Conservation (phyloP, 768 basidiomycete genomes). For the Hericium alpestre region DNA sequence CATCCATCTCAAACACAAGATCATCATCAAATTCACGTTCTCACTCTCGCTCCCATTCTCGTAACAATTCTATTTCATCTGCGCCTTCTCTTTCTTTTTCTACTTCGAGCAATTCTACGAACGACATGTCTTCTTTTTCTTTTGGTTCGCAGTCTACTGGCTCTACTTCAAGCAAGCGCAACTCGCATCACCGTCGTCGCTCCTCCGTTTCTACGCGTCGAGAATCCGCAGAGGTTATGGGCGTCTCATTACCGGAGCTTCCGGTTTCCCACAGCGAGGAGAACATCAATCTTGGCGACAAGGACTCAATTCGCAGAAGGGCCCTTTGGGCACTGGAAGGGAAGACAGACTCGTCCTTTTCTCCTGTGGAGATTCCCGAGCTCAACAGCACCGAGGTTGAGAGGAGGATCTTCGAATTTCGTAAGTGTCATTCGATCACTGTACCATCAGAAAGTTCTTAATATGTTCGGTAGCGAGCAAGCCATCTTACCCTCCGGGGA, state of each 20-base stretch:
- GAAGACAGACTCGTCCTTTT: constrained; percentile 56
- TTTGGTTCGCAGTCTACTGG: constrained; percentile 27
- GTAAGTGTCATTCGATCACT: constrained; percentile 33
- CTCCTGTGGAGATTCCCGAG: constrained; percentile 79
- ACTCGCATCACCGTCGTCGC: constrained; percentile 75
- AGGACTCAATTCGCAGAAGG: constrained; percentile 69
- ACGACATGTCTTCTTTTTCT: constrained; percentile 18
- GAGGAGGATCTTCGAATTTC: constrained; percentile 51
- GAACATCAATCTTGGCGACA: constrained; percentile 58
- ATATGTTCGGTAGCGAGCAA: constrained; percentile 41
- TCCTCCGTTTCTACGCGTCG: constrained; percentile 84
- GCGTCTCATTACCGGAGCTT: constrained; percentile 60
- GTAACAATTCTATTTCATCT: constrained; percentile 43
- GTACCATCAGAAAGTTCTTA: neutral
- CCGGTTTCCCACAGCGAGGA: constrained; percentile 52
- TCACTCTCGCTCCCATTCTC: constrained; percentile 63
- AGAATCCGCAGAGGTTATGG: constrained; percentile 90
- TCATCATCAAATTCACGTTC: constrained; percentile 53
- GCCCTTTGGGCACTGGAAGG: constrained; percentile 86
- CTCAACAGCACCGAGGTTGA: constrained; percentile 49
- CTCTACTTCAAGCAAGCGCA: constrained; percentile 30
- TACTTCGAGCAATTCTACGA: constrained; percentile 8
- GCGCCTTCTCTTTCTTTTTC: constrained; percentile 17
- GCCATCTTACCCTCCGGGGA: constrained; percentile 43
- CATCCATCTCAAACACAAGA: constrained; percentile 27